Base-by-base conservation (phyloP, 768 basidiomycete genomes). In the Steccherinum ochraceum region DNA sequence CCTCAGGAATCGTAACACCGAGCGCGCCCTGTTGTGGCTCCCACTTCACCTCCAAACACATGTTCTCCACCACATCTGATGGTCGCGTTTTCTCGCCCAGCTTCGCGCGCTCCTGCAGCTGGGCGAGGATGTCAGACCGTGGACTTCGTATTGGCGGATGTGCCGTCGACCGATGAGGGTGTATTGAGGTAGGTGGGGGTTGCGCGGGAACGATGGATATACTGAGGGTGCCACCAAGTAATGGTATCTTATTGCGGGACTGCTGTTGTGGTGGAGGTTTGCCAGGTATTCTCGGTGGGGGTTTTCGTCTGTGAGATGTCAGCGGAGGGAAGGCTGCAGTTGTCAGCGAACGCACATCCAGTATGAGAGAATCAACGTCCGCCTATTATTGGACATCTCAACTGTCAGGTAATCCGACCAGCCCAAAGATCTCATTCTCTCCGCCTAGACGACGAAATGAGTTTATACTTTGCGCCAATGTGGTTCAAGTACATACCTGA, bases 351-450 rank as follows among this genome's bases (percentile, higher is more conserved):
- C 54, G 51, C 62, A 93, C 92, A 87, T 71, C 94, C 94, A 97
- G 63, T 97, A 97, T n/a, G 80, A 81, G 21, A 84, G 76, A 4
- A 72, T 77, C 56, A 96, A 69, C 1, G 74, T 75, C 64, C 86
- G 86, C 40, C 86, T 75, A 58, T 84, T 77, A 24, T 78, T 73
- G 19, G 76, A 77, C 73, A 93, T 81, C 40, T 83, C 78, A 12
- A 93, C 79, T 3, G 74, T 74, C 25, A 96, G 64, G 59, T 80
- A 84, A 12, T 91, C 81, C 0, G 78, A 82, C 91, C 91, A 93
- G n/a, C 91, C 91, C 3, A 92, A 72, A n/a, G 79, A 79, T 45
- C 86, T 76, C 77, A 93, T 81, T 23, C 89, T 76, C 62, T 83
- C 71, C 1, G 86, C 89, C 87, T 72, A 42, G 2, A 20, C 12